phyloP scores from a whole-genome alignment of 768 basidiomycete species.

The Cubamyces sp. region DNA sequence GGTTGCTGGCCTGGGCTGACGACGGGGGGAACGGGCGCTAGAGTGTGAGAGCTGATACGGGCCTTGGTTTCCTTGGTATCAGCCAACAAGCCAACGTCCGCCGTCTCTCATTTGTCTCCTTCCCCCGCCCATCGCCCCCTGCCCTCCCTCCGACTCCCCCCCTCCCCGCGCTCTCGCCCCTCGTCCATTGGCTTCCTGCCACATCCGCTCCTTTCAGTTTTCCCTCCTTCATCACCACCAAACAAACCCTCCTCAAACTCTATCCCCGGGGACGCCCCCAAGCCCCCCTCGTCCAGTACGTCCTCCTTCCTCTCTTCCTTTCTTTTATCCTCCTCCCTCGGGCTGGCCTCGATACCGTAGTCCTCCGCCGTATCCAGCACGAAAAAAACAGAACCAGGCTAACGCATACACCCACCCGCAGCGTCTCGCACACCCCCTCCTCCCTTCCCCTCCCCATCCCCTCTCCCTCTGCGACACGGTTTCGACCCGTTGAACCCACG shows the following conservation, averaged over 20 bases:
- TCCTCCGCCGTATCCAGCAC: constrained; percentile 1
- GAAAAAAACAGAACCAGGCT: constrained; percentile 1
- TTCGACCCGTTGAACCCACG: constrained; percentile 27
- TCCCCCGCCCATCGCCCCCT: neutral
- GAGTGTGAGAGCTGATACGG: constrained; percentile 11
- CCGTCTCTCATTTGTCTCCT: neutral
- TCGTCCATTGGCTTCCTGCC: constrained; percentile 2
- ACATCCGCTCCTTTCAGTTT: constrained; percentile 23
- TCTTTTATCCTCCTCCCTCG: constrained; percentile 5
- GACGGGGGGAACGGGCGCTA: constrained; percentile 20
- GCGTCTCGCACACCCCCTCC: constrained; percentile 6
- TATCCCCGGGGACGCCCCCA: constrained; percentile 13
- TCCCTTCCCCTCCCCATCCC: constrained; percentile 1
- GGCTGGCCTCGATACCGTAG: constrained; percentile 29
- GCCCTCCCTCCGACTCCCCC: neutral
- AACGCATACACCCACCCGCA: constrained; percentile 8
- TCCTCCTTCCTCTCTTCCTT: constrained; percentile 15
- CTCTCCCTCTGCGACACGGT: constrained; percentile 10
- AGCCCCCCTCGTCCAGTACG: constrained; percentile 25
- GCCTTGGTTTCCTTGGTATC: constrained; percentile 24
- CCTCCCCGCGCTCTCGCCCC: constrained; percentile 1
- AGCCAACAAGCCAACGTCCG: neutral
- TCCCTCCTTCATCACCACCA: constrained; percentile 19
- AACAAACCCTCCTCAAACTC: neutral
- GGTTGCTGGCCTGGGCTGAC: constrained; percentile 3